Evolutionary conservation across 345 rosid genomes (phyloP).

Genomic region (Populus pruinosa): DNA sequence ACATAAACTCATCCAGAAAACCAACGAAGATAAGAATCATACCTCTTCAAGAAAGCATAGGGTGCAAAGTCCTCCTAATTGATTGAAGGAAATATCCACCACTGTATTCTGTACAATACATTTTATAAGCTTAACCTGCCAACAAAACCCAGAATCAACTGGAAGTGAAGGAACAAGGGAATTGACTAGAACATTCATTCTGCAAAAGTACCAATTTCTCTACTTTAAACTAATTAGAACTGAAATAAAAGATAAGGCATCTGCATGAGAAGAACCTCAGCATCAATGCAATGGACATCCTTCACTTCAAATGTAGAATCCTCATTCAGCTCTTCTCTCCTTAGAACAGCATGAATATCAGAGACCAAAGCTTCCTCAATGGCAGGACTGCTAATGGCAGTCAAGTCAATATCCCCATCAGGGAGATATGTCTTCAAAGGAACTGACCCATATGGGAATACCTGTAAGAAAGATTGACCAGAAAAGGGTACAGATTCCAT

Average conservation of each 20-base stretch:
- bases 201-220: not conserved
- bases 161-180: not conserved
- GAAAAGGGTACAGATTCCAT: not conserved
- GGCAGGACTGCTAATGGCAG: slow-evolving; percentile 28
- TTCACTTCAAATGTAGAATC: slow-evolving; percentile 43
- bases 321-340: slow-evolving; percentile 40
- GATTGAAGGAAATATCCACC: slow-evolving; percentile 84
- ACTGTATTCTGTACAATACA: slow-evolving; percentile 57
- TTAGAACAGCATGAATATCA: slow-evolving; percentile 43
- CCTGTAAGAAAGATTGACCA: slow-evolving; percentile 33
- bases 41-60: slow-evolving; percentile 82
- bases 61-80: slow-evolving; percentile 64
- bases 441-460: slow-evolving; percentile 41
- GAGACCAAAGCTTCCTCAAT: slow-evolving; percentile 54
- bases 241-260: not conserved
- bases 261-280: slow-evolving; percentile 49
- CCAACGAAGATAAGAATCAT: not conserved
- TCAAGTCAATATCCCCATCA: slow-evolving; percentile 93
- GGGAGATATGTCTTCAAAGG: slow-evolving; percentile 86
- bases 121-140: slow-evolving; percentile 78
- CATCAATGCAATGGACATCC: slow-evolving; percentile 66
- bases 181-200: not conserved
- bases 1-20: slow-evolving; percentile 1
- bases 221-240: not conserved
- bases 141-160: slow-evolving; percentile 12